phyloP scores from a whole-genome alignment of 2,329 filamentous ascomycete species.

The Nothopassalora personata region DNA sequence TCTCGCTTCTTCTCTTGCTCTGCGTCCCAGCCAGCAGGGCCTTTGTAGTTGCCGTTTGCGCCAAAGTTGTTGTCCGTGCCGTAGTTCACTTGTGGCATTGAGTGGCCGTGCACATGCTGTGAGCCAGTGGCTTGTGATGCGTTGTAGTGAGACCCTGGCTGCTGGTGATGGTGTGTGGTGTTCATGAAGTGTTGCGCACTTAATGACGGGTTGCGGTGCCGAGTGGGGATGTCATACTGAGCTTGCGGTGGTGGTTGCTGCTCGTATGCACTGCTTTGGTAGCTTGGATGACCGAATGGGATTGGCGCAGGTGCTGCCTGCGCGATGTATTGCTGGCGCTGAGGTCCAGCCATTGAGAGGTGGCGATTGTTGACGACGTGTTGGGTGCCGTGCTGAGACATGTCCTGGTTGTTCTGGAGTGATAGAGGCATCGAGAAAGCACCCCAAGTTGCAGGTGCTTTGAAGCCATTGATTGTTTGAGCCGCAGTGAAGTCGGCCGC shows the following conservation, averaged over 20 bases:
- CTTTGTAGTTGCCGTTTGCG: neutral
- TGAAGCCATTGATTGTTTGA: conserved; percentile 2
- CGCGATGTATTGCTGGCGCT: neutral
- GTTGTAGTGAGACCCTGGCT: neutral
- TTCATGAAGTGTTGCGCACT: neutral
- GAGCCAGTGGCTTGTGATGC: neutral
- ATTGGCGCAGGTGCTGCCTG: neutral
- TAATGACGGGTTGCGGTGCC: neutral
- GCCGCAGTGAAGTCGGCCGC: conserved; percentile 7
- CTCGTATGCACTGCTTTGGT: neutral
- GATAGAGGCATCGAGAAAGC: conserved; percentile 2
- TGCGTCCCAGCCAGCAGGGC: neutral
- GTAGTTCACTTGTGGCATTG: neutral
- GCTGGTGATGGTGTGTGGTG: neutral
- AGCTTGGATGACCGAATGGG: neutral
- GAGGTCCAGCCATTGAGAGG: neutral
- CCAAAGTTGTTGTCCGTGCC: neutral
- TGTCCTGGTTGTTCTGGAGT: neutral
- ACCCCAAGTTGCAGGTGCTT: conserved; percentile 4
- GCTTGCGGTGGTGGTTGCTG: neutral
- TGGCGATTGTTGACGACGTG: neutral
- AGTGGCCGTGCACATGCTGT: neutral
- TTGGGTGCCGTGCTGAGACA: neutral
- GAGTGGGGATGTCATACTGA: neutral
- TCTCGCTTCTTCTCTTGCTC: neutral